A percentile compares a stretch with the other conserved stretches of the same genome.
Conservation (phyloP, 2,329 filamentous ascomycete genomes). For the Lecanicillium sp. region DNA sequence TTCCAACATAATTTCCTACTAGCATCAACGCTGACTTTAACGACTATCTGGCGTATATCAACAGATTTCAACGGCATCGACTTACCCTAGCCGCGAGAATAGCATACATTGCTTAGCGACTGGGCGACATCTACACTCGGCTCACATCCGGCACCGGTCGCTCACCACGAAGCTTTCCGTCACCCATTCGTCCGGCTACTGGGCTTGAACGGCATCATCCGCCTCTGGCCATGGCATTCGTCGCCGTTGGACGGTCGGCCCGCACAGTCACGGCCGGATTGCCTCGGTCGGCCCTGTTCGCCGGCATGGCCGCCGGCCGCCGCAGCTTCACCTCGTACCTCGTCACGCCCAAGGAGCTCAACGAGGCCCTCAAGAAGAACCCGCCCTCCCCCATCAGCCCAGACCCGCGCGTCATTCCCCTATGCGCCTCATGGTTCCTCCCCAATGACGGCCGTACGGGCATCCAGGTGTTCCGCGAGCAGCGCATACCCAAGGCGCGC, state of each 20-base stretch:
- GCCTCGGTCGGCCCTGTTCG: slow-evolving; percentile 30
- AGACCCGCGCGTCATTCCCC: slow-evolving; percentile 74
- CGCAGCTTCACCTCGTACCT: slow-evolving; percentile 69
- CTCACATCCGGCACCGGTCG: neutral
- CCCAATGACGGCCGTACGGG: slow-evolving; percentile 85
- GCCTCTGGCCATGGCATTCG: slow-evolving; percentile 34
- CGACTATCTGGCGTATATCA: neutral
- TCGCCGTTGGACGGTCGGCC: slow-evolving; percentile 36
- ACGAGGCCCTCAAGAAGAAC: slow-evolving; percentile 76
- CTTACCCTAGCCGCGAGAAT: neutral
- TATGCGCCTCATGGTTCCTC: slow-evolving; percentile 94
- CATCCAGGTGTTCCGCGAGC: slow-evolving; percentile 70
- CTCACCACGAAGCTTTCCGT: slow-evolving; percentile 1
- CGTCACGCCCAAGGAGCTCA: slow-evolving; percentile 76
- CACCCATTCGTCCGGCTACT: slow-evolving; percentile 10
- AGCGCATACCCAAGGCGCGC: slow-evolving; percentile 79
- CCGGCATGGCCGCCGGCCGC: slow-evolving; percentile 22
- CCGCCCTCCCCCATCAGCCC: slow-evolving; percentile 73
- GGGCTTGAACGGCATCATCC: neutral
- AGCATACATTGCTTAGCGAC: neutral
- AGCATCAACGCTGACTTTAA: neutral
- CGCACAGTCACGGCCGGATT: slow-evolving; percentile 36
- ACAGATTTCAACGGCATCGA: too few species aligned
- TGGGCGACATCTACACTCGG: neutral
- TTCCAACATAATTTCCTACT: neutral